Base-by-base conservation (phyloP, 306 rosid species). In the Dryas octopetala region DNA sequence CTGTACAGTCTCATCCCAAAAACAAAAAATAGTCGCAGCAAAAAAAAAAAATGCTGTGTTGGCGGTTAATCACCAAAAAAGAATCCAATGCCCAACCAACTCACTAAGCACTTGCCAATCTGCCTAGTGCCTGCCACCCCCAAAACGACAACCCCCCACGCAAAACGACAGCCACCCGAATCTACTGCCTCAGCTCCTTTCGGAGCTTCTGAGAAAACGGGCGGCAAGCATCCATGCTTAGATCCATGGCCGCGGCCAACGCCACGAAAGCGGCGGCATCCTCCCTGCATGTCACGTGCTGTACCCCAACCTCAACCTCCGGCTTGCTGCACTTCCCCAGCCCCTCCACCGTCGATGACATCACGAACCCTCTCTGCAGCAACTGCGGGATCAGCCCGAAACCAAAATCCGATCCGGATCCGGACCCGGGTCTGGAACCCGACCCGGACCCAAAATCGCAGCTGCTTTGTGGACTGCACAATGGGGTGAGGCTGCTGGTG, bases 221-320 rank as follows among this genome's bases (percentile, higher is more conserved):
- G 41, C 74, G 57, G 75, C 88, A 85, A 61, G 88, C 88, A 78
- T 85, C 88, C 84, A 85, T 73, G 80, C 86, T 82, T 76, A 85
- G 65, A 68, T 85, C 84, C 86, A 85, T 67, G 26, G 88, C 88
- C 58, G 88, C 86, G 12, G 88, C 88, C 64, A 85, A 60, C 44
- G 88, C 88, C 64, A 85, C 88, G 54, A 79, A 85, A 66, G 83
- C 86, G 23, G 88, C 88, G 10, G 88, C 88, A 44, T 85, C 88
- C 78, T 85, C 88, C 75, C 84, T 68, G 80, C 88, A 85, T 0
- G 86, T 71, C 84, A 85, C 88, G 80, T 85, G 86, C 84, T 79
- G 76, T 15, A 79, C 86, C 2, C 84, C 88, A 54, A 85, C 88
- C 70, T 82, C 88, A 62, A 85, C 88, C 82, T 79, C 86, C 19